A percentile compares a stretch with the other conserved stretches of the same genome.
Evolutionary conservation across 176 grass and related monocot species (phyloP).

Genomic region (Musa acuminata): DNA sequence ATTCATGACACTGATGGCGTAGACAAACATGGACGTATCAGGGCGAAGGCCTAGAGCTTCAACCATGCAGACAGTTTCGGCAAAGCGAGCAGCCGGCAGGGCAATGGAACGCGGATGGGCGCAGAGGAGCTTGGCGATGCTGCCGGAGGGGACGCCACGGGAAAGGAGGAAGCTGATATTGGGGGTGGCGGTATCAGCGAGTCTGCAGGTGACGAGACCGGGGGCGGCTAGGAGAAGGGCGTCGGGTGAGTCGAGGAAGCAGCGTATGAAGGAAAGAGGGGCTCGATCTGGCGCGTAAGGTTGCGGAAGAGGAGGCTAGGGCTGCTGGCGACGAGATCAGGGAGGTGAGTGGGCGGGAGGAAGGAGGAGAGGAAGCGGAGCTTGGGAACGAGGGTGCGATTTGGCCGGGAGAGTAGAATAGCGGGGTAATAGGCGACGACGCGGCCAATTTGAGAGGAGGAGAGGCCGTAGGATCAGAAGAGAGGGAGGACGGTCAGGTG

Average conservation of each 20-base stretch:
- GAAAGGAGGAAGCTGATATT: constrained; percentile 7
- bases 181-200: background rate
- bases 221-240: background rate
- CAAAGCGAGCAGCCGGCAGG: background rate
- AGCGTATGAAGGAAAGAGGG: background rate
- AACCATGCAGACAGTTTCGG: background rate
- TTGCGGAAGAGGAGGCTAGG: background rate
- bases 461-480: constrained; percentile 8
- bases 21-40: background rate
- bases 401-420: background rate
- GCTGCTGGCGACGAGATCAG: background rate
- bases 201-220: background rate
- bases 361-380: constrained; percentile 12
- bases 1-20: background rate
- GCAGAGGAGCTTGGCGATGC: background rate
- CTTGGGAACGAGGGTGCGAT: constrained; percentile 7
- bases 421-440: background rate
- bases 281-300: background rate
- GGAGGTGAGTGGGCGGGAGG: background rate
- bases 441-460: constrained; percentile 1
- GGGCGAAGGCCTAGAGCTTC: background rate
- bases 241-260: constrained; percentile 1
- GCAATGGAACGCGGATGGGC: background rate
- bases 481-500: background rate
- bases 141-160: background rate